Base-by-base conservation (phyloP, 441 rosid genomes). In the Adansonia grandidieri region DNA sequence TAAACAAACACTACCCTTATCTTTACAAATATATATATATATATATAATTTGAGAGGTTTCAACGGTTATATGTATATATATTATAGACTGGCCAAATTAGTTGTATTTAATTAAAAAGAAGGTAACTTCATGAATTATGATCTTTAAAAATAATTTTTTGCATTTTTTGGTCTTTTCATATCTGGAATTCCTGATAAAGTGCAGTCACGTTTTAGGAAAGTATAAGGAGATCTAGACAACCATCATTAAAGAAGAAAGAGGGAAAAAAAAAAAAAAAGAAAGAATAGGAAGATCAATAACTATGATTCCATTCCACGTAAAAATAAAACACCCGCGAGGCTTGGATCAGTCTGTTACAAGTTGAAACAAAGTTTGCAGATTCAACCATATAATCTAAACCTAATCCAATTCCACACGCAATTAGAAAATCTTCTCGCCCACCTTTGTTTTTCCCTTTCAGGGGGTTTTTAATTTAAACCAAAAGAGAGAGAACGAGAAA, bases 311-410 rank as follows among this genome's bases (percentile, higher is more conserved):
- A n/a, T 57, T 57, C 24, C 10, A 9, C 1, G 62, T n/a, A 37
- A 37, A 3, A 37, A 37, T 4, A 37, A 37, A 37, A 73, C 6
- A 8, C 50, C 65, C 76, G 76, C 53, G 65, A 56, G 65, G 40
- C 6, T 37, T 54, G 76, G 76, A 73, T 73, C 64, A 37, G 28
- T 68, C 51, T 28, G 64, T 4, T 48, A 54, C 62, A 17, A 17
- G 14, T 58, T 20, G 13, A 58, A 20, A 20, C 64, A 20, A 58
- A 13, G 32, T 58, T 58, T 58, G 64, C 64, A 58, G 64, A 20
- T 58, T 58, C 64, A 58, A 20, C 14, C 5, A 37, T 37, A 37
- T 37, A 3, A 37, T 37, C 40, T 37, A 37, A 37, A 58, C 20
- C 32, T 2, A 58, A 4, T 9, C 5, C 32, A 20, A 20, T 20